Evolutionary conservation across 2,329 filamentous ascomycete species (phyloP), one percentile per base, ranked within the genome.

Genomic region (Leptographium lundbergii): DNA sequence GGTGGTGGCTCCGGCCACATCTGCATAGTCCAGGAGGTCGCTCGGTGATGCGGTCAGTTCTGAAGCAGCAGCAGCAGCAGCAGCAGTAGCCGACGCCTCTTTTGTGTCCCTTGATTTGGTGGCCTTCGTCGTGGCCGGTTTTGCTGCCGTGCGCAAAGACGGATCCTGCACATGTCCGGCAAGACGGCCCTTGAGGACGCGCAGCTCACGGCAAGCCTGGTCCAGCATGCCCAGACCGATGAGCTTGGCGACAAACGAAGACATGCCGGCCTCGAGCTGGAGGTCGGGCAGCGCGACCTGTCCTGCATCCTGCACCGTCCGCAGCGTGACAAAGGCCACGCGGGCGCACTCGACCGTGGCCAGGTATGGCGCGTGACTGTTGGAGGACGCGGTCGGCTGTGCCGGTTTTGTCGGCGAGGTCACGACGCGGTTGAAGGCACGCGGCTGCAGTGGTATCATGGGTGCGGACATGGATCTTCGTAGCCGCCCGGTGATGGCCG

Each of bases 241-340:
- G 1, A 91, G 74, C 67, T 85, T 89, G 47, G 81, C 80, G 47
- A 86, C 71, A 57, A 91, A 77, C 0, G 85, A 82, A 19, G 86
- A 81, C 77, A 89, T 87, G 58, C 87, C 88, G 61, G 77, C 84
- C 67, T 91, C 88, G 4, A 91, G 70, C 67, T 91, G 87, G 47
- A 88, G 72, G 52, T 81, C 77, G 1, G 82, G 78, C n/a, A 85
- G 73, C 11, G 78, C 72, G 11, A 82, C 72, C 10, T 78, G 75
- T 6, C 79, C 72, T 1, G 78, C 72, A 29, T 78, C 74, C 56
- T 87, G 80, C 27, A 83, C 66, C 32, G 77, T 75, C 56, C 85
- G 77, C 47, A 91, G 73, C 56, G 81, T 84, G 7, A 78, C 73
- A 66, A 91, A 89, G 1, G 85, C 86, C 32, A 81, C 70, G 11